These are phyloP conservation scores for Cylindrotheca fusiformis DNA, from an alignment of 108 stramenopile genomes.

Conservation along the genomic window DNA sequence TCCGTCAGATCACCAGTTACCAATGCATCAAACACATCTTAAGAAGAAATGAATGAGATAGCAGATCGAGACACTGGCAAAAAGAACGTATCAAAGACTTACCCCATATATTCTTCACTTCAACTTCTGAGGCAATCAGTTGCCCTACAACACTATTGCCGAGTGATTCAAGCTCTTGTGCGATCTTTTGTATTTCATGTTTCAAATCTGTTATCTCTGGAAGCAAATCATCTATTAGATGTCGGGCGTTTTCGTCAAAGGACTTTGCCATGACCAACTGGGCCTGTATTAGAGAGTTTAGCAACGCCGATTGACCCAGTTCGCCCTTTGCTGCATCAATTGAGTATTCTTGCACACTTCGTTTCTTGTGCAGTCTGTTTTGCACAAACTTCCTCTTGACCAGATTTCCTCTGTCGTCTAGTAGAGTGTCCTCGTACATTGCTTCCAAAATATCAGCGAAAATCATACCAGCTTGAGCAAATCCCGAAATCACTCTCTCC, in stretches of 20 bases:
- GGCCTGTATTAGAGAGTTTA: slow-evolving; percentile 24
- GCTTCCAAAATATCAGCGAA: slow-evolving; percentile 23
- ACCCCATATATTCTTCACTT: slow-evolving; percentile 66
- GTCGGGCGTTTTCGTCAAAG: slow-evolving; percentile 22
- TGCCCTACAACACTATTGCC: slow-evolving; percentile 62
- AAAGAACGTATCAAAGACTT: slow-evolving; percentile 20
- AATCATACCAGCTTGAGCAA: slow-evolving; percentile 24
- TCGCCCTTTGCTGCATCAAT: slow-evolving; percentile 20
- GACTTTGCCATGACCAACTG: slow-evolving; percentile 17
- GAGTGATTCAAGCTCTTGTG: slow-evolving; percentile 12
- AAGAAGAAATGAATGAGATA: neutral
- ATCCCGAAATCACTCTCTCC: slow-evolving; percentile 22
- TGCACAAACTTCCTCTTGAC: slow-evolving; percentile 30
- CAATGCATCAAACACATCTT: slow-evolving; percentile 39
- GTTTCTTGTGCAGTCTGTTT: slow-evolving; percentile 22
- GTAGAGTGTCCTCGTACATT: slow-evolving; percentile 28
- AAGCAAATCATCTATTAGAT: slow-evolving; percentile 24
- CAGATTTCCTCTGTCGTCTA: slow-evolving; percentile 30
- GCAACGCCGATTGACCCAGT: slow-evolving; percentile 23
- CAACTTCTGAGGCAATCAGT: slow-evolving; percentile 59
- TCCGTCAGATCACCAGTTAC: slow-evolving; percentile 37
- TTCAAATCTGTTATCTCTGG: slow-evolving; percentile 24
- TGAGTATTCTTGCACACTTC: slow-evolving; percentile 26
- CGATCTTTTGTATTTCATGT: slow-evolving; percentile 2
- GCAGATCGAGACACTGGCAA: neutral